Evolutionary conservation across 176 grass and related monocot genomes (phyloP), one percentile per base, ranked within the genome.

Genomic region (Cenchrus purpureus): DNA sequence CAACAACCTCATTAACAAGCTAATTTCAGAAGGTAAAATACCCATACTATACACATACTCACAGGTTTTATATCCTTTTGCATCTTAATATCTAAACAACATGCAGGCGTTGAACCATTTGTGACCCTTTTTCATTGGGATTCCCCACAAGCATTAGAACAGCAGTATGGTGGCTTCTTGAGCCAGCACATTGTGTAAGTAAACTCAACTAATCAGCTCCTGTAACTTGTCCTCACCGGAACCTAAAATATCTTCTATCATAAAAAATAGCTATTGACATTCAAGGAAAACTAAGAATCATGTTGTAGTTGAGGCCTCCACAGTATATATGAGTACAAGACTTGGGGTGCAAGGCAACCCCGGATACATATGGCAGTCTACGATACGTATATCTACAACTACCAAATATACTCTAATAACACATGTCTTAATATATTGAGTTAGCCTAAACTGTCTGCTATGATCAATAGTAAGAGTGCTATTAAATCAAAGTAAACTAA

Each of bases 71-170:
- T 61, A 73, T 61, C 7, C 54, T 1, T 68, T 46, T 31, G 10
- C 51, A 69, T 62, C 44, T 78, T 84, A 65, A 83, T 28, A 13
- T 74, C 12, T 75, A 61, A 77, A 7, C 8, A 81, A 55, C 25
- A 84, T 84, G 75, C 84, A 98, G 91, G 94, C 15, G 14, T 98
- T 32, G 76, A 95, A 83, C 91, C 96, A 51, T 92, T 98, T 19
- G 89, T 94, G 51, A 95, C 96, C 58, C 91, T 98, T 81, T 98
- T 95, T 78, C 93, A 98, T 55, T 95, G 91, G 91, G 96, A 98
- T 86, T 90, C 83, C 51, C 93, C 96, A 11, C 93, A 98, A 90
- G 80, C 22, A 22, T 66, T 98, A 87, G 91, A 98, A 81, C 80
- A 98, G 46, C 71, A 77, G 45, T 95, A 98, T n/a, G 59, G 86